These are phyloP conservation scores for Globisporangium nagaii DNA, from an alignment of 352 stramenopile species.

Conservation along the genomic window DNA sequence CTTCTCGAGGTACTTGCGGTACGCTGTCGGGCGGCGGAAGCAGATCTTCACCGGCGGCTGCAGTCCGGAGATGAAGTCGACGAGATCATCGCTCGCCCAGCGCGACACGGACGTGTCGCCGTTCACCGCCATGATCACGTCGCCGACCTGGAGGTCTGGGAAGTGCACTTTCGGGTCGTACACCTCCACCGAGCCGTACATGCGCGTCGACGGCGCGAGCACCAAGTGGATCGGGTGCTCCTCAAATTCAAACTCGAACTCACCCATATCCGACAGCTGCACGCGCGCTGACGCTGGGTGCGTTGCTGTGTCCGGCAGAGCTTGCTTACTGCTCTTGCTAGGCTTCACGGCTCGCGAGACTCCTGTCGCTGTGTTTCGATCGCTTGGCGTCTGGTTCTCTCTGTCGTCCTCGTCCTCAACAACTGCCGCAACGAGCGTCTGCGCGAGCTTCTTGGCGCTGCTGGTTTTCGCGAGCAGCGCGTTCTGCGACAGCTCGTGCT, in stretches of 20 bases:
- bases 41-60: conserved; percentile 38
- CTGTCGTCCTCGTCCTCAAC: conserved; percentile 8
- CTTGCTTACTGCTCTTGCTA: no score
- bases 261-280: conserved; percentile 41
- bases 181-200: conserved; percentile 72
- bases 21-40: conserved; percentile 50
- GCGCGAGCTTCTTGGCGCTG: conserved; percentile 16
- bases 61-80: conserved; percentile 44
- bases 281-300: not conserved
- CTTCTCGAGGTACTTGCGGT: conserved; percentile 45
- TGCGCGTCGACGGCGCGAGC: conserved; percentile 58
- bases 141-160: conserved; percentile 41
- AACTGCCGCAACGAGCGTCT: conserved; percentile 16
- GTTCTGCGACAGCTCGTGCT: conserved; percentile 48
- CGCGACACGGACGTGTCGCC: conserved; percentile 33
- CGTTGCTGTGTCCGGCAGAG: no score
- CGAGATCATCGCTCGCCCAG: conserved; percentile 50
- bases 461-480: conserved; percentile 17
- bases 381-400: conserved; percentile 8
- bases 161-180: conserved; percentile 53
- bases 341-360: no score
- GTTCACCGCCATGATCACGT: conserved; percentile 70
- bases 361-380: conserved; percentile 14
- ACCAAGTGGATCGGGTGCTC: conserved; percentile 42
- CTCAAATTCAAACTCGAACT: conserved; percentile 53